phyloP scores from a whole-genome alignment of 2,329 filamentous ascomycete species.

The Lachnellula cervina region DNA sequence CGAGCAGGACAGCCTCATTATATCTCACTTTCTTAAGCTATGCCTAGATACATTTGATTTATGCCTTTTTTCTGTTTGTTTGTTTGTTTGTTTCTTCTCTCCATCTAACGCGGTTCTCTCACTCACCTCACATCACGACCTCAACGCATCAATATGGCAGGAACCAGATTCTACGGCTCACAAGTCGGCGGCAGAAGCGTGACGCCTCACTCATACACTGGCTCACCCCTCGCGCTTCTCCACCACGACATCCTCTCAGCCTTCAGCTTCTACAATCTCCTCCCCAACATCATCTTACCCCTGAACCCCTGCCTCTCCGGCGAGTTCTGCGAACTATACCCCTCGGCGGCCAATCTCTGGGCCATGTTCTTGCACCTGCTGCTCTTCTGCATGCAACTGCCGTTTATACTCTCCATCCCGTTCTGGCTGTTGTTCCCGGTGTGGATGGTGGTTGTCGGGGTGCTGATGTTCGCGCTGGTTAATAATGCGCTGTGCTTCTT shows the following conservation, averaged over 20 bases:
- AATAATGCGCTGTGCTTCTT: constrained; percentile 49
- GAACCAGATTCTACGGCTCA: constrained; percentile 52
- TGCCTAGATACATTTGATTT: not conserved
- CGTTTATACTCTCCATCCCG: constrained; percentile 56
- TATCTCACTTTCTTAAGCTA: not conserved
- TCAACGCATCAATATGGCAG: constrained; percentile 23
- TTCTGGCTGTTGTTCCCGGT: constrained; percentile 44
- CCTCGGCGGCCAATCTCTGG: constrained; percentile 51
- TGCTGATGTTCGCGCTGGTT: constrained; percentile 42
- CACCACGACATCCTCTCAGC: constrained; percentile 37
- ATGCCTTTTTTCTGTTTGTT: not conserved
- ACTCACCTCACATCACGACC: not conserved
- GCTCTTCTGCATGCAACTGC: constrained; percentile 53
- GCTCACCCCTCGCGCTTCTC: constrained; percentile 34
- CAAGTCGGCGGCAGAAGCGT: constrained; percentile 53
- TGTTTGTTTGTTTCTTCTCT: not conserved
- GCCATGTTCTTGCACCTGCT: constrained; percentile 54
- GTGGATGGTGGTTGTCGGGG: constrained; percentile 39
- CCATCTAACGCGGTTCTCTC: not conserved
- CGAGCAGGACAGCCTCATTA: not conserved
- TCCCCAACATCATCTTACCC: constrained; percentile 60
- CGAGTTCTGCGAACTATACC: constrained; percentile 59
- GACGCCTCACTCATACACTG: constrained; percentile 58
- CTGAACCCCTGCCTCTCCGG: constrained; percentile 47
- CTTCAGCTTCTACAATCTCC: constrained; percentile 29